Evolutionary conservation across 495 filamentous ascomycete species (phyloP), one percentile per base, ranked within the genome.

Genomic region (Penicillium cinerascens): DNA sequence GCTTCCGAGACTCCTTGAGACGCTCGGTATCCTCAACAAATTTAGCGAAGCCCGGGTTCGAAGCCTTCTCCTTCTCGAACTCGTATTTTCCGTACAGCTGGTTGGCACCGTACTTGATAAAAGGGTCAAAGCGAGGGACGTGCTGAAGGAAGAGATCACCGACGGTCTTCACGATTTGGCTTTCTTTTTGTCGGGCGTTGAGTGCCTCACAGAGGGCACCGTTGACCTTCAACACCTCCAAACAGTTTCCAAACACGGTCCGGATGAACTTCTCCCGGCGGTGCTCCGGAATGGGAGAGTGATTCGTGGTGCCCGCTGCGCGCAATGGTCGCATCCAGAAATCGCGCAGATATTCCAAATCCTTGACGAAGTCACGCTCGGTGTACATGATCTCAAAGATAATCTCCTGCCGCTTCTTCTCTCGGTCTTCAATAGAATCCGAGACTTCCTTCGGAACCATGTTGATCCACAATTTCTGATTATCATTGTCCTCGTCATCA

Each of bases 381-480:
- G 95, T 99, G 68, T 99, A 99, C 84, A 95, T 96, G 56, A 96
- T 85, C 65, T 99, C 95, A 21, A 92, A 96, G 55, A 99, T 97
- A 51, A 97, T 86, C 64, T 99, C 95, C 64, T 99, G 95, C 9
- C 95, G 83, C 72, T 97, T 97, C 83, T 95, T 95, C 65, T 99
- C 93, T 52, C 80, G 82, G 52, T 99, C 95, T 38, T 82, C 80
- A 26, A 96, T 83, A 63, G 83, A 85, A 60, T 97, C 91, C 0
- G 91, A 90, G 55, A 99, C 74, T 67, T 97, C 95, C 69, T 97
- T 92, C 0, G 92, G 85, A 17, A 99, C 95, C 46, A 90, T 96
- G 65, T 97, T 97, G 70, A 99, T 99, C 95, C 95, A 99, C 40
- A 99, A 80, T 68, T 97, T 97, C 70, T 97, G 93, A 60, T 97